Evolutionary conservation across 2,329 filamentous ascomycete genomes (phyloP).

Genomic region (Dothidotthia symphoricarpi): DNA sequence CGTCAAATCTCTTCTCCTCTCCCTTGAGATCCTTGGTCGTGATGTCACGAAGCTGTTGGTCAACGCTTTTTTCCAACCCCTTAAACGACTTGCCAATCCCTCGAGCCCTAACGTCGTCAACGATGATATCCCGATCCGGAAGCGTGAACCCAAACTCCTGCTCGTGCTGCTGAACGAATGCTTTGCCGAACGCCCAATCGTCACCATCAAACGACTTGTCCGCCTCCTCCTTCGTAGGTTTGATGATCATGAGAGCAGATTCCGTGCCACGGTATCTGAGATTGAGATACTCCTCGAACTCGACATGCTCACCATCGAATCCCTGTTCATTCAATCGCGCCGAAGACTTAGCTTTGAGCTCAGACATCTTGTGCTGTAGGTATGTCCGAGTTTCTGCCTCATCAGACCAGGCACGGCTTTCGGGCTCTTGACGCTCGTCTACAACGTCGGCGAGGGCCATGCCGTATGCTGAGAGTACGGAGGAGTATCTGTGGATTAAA

Average conservation of each 20-base stretch:
- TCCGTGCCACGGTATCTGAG: constrained; percentile 91
- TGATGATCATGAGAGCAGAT: constrained; percentile 85
- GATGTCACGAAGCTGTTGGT: constrained; percentile 74
- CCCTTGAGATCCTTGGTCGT: constrained; percentile 57
- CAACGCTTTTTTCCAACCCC: constrained; percentile 75
- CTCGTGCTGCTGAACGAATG: constrained; percentile 82
- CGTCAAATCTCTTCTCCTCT: constrained; percentile 64
- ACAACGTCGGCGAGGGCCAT: constrained; percentile 94
- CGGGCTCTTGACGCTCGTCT: constrained; percentile 81
- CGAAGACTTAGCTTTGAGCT: constrained; percentile 73
- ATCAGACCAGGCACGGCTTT: constrained; percentile 61
- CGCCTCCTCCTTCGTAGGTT: constrained; percentile 63
- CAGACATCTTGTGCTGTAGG: constrained; percentile 71
- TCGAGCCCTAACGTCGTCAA: constrained; percentile 84
- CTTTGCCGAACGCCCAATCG: constrained; percentile 78
- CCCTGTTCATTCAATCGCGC: constrained; percentile 71
- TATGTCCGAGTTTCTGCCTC: constrained; percentile 58
- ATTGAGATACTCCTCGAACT: constrained; percentile 90
- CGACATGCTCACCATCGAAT: constrained; percentile 70
- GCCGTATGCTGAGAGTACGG: constrained; percentile 84
- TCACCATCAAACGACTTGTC: constrained; percentile 61
- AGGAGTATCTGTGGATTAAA: constrained; percentile 82
- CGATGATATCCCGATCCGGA: constrained; percentile 78
- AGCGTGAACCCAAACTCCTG: constrained; percentile 93
- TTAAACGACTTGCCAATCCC: constrained; percentile 88